Evolutionary conservation across 352 stramenopile species (phyloP).

Genomic region (Paralagenidium karlingii): DNA sequence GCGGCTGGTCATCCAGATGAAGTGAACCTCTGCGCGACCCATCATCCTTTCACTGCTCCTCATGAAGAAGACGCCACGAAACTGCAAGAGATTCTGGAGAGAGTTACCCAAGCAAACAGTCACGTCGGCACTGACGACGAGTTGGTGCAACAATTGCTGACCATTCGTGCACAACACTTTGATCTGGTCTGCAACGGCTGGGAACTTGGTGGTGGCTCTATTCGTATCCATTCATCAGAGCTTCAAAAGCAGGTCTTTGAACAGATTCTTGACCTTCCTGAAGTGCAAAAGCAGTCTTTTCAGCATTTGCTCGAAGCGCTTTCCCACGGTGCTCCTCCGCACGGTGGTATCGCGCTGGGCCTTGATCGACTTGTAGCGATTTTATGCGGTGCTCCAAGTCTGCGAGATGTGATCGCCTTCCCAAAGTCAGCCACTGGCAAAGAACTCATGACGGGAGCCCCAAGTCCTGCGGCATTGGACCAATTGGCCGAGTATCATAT

Average conservation of each 20-base stretch:
- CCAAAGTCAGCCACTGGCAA: conserved; percentile 82
- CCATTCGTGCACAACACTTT: conserved; percentile 69
- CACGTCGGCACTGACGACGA: conserved; percentile 33
- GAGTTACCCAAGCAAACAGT: conserved; percentile 6
- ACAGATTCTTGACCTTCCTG: conserved; percentile 54
- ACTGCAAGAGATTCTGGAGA: conserved; percentile 29
- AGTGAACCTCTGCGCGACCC: conserved; percentile 50
- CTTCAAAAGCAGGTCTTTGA: conserved; percentile 71
- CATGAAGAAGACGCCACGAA: conserved; percentile 22
- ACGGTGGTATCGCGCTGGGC: conserved; percentile 77
- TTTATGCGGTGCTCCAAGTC: conserved; percentile 54
- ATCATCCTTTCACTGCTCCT: conserved; percentile 82
- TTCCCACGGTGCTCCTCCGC: conserved; percentile 60
- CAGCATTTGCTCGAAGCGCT: conserved; percentile 74
- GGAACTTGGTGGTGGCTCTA: conserved; percentile 77
- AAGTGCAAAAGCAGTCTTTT: conserved; percentile 64
- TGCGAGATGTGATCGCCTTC: conserved; percentile 86
- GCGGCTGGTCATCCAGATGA: conserved; percentile 5
- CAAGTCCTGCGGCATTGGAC: conserved; percentile 40
- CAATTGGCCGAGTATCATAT: conserved; percentile 77
- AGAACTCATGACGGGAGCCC: conserved; percentile 78
- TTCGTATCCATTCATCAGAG: conserved; percentile 67
- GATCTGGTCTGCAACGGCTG: conserved; percentile 84
- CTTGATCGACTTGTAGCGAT: conserved; percentile 79
- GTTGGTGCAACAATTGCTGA: conserved; percentile 35